These are phyloP conservation scores for Dunaliella sp. DNA, from an alignment of 139 green algal species.

Conservation along the genomic window DNA sequence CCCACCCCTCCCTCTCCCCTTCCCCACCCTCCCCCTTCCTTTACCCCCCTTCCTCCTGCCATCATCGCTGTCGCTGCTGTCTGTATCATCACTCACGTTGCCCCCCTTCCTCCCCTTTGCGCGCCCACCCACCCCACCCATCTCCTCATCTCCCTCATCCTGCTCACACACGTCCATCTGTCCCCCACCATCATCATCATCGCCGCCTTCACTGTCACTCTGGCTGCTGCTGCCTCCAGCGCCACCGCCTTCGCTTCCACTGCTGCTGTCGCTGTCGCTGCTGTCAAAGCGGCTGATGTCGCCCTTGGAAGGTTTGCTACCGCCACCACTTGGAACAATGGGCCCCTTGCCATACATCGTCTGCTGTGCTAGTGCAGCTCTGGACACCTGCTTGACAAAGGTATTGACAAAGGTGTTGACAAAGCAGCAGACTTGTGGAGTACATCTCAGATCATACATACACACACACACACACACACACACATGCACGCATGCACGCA, in stretches of 20 bases:
- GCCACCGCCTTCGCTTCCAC: background rate
- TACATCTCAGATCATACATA: no score
- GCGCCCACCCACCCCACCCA: background rate
- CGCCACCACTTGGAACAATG: constrained; percentile 23
- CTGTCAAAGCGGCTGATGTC: background rate
- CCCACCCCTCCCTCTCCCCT: background rate
- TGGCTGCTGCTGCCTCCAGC: background rate
- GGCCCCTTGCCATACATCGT: constrained; percentile 15
- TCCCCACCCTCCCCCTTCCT: background rate
- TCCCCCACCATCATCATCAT: background rate
- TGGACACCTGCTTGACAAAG: background rate
- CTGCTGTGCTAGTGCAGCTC: background rate
- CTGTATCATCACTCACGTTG: background rate
- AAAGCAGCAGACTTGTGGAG: no score
- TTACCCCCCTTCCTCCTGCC: background rate
- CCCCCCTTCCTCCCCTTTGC: background rate
- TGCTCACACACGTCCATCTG: background rate
- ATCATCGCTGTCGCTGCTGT: constrained; percentile 21
- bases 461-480: no score
- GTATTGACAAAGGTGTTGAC: no score
- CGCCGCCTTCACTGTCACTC: background rate
- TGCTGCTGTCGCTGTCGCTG: background rate
- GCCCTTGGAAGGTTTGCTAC: background rate
- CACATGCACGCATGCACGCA: no score
- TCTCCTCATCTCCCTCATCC: no score